phyloP scores from a whole-genome alignment of 257 asterid species.

The Solanum piurae region DNA sequence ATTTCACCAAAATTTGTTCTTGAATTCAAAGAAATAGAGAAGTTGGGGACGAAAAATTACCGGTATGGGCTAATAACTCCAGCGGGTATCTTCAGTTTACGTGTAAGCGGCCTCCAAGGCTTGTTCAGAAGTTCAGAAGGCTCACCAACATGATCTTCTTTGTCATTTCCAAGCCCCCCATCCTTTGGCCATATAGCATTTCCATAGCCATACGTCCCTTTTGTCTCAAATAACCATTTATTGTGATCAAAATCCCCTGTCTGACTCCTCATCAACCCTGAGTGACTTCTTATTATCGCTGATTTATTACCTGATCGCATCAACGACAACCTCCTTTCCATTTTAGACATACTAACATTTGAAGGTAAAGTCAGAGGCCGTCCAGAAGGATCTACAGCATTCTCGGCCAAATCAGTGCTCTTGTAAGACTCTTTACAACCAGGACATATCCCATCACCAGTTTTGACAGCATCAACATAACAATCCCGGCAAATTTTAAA shows the following conservation, averaged over 20 bases:
- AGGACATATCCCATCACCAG: slow-evolving; percentile 79
- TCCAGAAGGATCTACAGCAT: slow-evolving; percentile 26
- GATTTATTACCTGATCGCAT: slow-evolving; percentile 66
- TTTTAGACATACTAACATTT: slow-evolving; percentile 54
- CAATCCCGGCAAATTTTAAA: slow-evolving; percentile 88
- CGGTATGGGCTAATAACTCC: slow-evolving; percentile 74
- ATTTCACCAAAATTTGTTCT: not conserved
- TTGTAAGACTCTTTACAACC: slow-evolving; percentile 84
- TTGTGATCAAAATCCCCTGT: slow-evolving; percentile 83
- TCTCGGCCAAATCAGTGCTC: slow-evolving; percentile 42
- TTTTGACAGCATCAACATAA: slow-evolving; percentile 57
- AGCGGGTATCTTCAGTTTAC: slow-evolving; percentile 77
- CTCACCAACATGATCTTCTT: slow-evolving; percentile 31
- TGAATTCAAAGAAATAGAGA: not conserved
- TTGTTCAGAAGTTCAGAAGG: slow-evolving; percentile 55
- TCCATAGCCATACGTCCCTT: slow-evolving; percentile 88
- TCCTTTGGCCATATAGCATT: slow-evolving; percentile 92
- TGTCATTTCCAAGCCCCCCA: slow-evolving; percentile 39
- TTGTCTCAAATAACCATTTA: slow-evolving; percentile 75
- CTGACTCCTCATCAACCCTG: slow-evolving; percentile 66
- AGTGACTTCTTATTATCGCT: slow-evolving; percentile 44
- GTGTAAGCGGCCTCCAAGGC: slow-evolving; percentile 89
- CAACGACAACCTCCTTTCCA: slow-evolving; percentile 76
- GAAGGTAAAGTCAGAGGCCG: slow-evolving; percentile 53
- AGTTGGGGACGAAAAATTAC: slow-evolving; percentile 18